Percentiles rank a stretch among this genome's conserved stretches.
Evolutionary conservation across 805 yeast genomes (phyloP).

Genomic region (Middelhovenomyces tepae): DNA sequence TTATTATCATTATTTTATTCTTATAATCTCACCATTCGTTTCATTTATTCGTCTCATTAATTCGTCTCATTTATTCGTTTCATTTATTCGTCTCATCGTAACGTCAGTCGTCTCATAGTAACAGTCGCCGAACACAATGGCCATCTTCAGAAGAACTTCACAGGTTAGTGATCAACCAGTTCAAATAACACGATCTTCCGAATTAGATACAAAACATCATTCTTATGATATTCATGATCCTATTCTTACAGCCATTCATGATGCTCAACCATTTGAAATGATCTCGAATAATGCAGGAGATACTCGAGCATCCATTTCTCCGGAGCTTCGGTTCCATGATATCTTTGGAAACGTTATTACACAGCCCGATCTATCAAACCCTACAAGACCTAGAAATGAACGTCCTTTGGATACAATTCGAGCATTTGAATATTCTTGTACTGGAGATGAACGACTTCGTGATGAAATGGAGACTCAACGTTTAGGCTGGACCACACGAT

Average conservation of each 20-base stretch:
- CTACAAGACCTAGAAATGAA: slow-evolving; percentile 88
- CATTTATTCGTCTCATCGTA: too few relatives aligned
- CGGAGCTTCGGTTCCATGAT: slow-evolving; percentile 56
- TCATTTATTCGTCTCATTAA: too few relatives aligned
- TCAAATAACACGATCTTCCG: too few relatives aligned
- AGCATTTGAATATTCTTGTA: slow-evolving; percentile 85
- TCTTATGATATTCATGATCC: slow-evolving; percentile 74
- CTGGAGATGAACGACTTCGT: slow-evolving; percentile 73
- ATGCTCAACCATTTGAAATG: slow-evolving; percentile 90
- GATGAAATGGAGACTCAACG: slow-evolving; percentile 73
- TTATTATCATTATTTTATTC: too few relatives aligned
- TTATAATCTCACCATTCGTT: too few relatives aligned
- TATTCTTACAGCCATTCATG: slow-evolving; percentile 86
- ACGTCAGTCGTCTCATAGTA: too few relatives aligned
- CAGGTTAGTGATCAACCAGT: too few relatives aligned
- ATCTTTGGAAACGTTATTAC: slow-evolving; percentile 76
- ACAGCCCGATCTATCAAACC: slow-evolving; percentile 83
- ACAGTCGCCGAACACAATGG: too few relatives aligned
- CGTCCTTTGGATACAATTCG: slow-evolving; percentile 95
- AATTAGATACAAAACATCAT: too few relatives aligned
- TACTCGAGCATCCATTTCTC: slow-evolving; percentile 38
- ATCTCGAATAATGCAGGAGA: slow-evolving; percentile 29
- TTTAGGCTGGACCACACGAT: slow-evolving; percentile 81
- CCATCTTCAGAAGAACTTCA: too few relatives aligned
- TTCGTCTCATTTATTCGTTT: too few relatives aligned